Evolutionary conservation across 2,329 filamentous ascomycete species (phyloP).

Genomic region (Fusarium tanahbumbuense): DNA sequence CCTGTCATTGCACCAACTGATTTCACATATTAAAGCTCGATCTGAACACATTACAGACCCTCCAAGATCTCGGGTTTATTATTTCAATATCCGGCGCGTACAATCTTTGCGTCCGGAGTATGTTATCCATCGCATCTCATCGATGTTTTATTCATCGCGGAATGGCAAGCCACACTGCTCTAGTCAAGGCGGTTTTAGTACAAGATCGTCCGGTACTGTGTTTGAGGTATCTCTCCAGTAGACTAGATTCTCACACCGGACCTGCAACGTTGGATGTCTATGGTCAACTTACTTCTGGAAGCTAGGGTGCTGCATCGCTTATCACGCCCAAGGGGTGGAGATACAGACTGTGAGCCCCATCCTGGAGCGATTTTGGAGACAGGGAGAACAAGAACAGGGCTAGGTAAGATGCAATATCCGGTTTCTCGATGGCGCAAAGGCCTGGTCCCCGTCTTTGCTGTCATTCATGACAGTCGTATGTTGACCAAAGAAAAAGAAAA

Average conservation of each 20-base stretch:
- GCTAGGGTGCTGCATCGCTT: background rate
- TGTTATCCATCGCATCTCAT: background rate
- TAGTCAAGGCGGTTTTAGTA: background rate
- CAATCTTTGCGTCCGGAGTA: no score
- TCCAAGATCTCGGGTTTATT: background rate
- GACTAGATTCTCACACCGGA: no score
- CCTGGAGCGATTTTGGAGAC: no score
- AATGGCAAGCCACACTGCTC: background rate
- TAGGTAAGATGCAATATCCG: no score
- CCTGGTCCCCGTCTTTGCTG: no score
- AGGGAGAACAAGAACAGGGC: fast-evolving
- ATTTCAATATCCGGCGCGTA: background rate
- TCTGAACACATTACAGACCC: fast-evolving
- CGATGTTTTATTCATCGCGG: background rate
- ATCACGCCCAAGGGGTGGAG: no score
- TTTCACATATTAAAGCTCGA: background rate
- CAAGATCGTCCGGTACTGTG: background rate
- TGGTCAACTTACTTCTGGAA: background rate
- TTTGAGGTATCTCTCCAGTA: background rate
- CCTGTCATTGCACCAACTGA: background rate
- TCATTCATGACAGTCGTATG: no score
- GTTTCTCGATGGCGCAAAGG: no score
- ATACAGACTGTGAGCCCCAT: no score
- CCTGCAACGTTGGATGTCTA: background rate
- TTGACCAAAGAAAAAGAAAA: no score